Evolutionary conservation across 2,329 filamentous ascomycete genomes (phyloP).

Genomic region (Diaporthe sp.): DNA sequence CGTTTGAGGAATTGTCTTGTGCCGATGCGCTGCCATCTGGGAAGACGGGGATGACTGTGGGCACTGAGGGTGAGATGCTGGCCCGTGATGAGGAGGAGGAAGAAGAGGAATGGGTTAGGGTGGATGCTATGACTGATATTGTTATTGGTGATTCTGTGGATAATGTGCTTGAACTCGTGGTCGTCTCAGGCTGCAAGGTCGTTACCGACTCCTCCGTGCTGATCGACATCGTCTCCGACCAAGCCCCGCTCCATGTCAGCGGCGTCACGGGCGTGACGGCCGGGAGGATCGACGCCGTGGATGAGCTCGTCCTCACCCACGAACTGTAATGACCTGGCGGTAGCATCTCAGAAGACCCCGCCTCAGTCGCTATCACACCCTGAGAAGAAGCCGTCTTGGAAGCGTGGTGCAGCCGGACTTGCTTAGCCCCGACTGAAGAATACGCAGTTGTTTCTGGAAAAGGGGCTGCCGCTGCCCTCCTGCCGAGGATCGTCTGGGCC

Average conservation of each 20-base stretch:
- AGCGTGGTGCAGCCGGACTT: not conserved
- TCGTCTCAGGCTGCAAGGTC: not conserved
- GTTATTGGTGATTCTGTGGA: not conserved
- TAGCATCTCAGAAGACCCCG: not conserved
- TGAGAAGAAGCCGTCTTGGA: not conserved
- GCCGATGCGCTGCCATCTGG: not conserved
- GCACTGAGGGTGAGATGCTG: constrained; percentile 7
- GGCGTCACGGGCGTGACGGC: not conserved
- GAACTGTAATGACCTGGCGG: not conserved
- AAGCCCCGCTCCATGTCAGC: not conserved
- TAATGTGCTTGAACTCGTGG: not conserved
- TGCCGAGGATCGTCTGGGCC: constrained; percentile 42
- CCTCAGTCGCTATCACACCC: not conserved
- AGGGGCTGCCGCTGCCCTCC: constrained; percentile 32
- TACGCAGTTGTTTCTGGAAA: constrained; percentile 37
- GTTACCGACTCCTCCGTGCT: not conserved
- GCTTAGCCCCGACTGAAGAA: not conserved
- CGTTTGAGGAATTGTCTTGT: not conserved
- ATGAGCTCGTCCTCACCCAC: not conserved
- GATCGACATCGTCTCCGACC: not conserved
- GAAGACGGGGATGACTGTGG: constrained; percentile 6
- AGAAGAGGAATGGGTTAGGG: not conserved
- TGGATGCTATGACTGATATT: constrained; percentile 15
- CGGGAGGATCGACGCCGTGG: not conserved
- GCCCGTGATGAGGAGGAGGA: not conserved